Percentiles rank a stretch among this genome's conserved stretches.
phyloP scores from a whole-genome alignment of 202 grass and related monocot genomes.

The Panicum virgatum region DNA sequence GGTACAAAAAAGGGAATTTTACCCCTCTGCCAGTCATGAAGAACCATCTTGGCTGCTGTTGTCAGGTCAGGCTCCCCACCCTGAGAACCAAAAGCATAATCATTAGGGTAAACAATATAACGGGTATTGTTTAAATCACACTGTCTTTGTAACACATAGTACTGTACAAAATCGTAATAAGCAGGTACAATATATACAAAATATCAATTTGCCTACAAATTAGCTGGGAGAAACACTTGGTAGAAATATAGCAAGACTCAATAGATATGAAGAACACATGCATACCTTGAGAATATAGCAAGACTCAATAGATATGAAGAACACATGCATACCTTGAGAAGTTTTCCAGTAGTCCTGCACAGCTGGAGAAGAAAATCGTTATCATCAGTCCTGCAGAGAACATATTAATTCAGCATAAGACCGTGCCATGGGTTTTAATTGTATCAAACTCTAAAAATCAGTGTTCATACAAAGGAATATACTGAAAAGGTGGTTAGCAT shows the following conservation, averaged over 20 bases:
- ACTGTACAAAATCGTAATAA: not conserved
- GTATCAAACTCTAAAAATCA: not conserved
- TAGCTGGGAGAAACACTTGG: not conserved
- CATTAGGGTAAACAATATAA: not conserved
- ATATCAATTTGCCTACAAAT: not conserved
- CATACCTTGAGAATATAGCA: too few species aligned
- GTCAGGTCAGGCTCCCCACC: slow-evolving; percentile 86
- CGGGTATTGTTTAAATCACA: too few species aligned
- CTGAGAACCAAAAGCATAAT: slow-evolving; percentile 51
- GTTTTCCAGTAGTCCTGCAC: slow-evolving; percentile 77
- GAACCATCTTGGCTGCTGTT: slow-evolving; percentile 87
- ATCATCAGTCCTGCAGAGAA: slow-evolving; percentile 71
- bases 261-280: too few species aligned
- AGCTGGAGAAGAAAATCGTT: slow-evolving; percentile 90
- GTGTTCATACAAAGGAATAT: not conserved
- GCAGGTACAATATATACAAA: not conserved
- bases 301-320: slow-evolving; percentile 25
- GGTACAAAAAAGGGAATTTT: slow-evolving; percentile 97
- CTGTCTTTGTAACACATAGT: not conserved
- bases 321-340: slow-evolving; percentile 69
- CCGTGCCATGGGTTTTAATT: not conserved
- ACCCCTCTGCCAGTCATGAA: slow-evolving; percentile 98
- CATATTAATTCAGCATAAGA: slow-evolving; percentile 25
- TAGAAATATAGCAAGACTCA: not conserved
- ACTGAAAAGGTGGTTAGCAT: not conserved